phyloP scores from a whole-genome alignment of 2,329 filamentous ascomycete genomes.

The Beauveria pseudobassiana region DNA sequence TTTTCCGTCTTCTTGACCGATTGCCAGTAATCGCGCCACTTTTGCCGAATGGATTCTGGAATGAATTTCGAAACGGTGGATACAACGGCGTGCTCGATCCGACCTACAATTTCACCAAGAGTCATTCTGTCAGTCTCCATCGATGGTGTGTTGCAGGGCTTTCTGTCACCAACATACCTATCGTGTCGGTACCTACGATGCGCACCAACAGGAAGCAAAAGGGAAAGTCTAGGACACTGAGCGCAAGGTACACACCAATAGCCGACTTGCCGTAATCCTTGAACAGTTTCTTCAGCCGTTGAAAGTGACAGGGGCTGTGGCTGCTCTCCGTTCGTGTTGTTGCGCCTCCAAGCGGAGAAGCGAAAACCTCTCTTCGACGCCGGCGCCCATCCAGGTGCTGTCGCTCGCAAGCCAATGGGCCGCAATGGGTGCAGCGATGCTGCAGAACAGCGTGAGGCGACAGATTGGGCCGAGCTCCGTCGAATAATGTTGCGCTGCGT shows the following conservation, averaged over 20 bases:
- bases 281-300: constrained; percentile 72
- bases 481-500: not conserved
- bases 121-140: not conserved
- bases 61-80: constrained; percentile 51
- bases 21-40: constrained; percentile 42
- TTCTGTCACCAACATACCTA: constrained; percentile 48
- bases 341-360: constrained; percentile 27
- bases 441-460: not conserved
- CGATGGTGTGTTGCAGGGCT: not conserved
- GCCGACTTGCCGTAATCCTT: constrained; percentile 93
- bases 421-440: not conserved
- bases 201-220: constrained; percentile 89
- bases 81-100: constrained; percentile 60
- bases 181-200: constrained; percentile 73
- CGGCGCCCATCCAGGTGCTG: not conserved
- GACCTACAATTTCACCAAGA: constrained; percentile 30
- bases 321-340: constrained; percentile 17
- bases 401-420: not conserved
- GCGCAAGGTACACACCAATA: constrained; percentile 76
- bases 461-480: not conserved
- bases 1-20: constrained; percentile 39
- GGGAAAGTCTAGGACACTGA: constrained; percentile 86
- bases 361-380: constrained; percentile 24
- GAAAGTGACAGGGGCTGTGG: constrained; percentile 45
- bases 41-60: constrained; percentile 49